Conservation (phyloP, 1,284 basidiomycete genomes). For the Leccinum subrobustum region DNA sequence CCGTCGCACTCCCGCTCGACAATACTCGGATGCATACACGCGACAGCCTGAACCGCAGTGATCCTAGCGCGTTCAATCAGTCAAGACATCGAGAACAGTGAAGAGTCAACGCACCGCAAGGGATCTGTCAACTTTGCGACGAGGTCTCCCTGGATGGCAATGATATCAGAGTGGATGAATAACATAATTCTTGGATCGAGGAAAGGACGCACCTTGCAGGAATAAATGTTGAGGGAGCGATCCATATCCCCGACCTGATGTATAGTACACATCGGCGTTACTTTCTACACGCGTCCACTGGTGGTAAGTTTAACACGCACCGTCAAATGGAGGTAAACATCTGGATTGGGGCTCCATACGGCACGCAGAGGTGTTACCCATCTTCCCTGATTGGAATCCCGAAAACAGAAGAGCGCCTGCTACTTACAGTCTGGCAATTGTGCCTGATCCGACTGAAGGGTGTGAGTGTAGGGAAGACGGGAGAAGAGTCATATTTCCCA, state of each 20-base stretch:
- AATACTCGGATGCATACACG: conserved; percentile 75
- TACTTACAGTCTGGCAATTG: conserved; percentile 72
- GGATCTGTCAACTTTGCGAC: conserved; percentile 61
- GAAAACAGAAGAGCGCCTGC: not conserved
- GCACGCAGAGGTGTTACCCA: conserved; percentile 77
- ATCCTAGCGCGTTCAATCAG: conserved; percentile 45
- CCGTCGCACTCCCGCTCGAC: conserved; percentile 68
- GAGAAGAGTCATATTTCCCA: conserved; percentile 44
- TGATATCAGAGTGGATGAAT: not conserved
- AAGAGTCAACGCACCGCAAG: conserved; percentile 42
- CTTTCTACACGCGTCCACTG: not conserved
- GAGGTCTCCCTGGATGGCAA: conserved; percentile 53
- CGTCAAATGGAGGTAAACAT: conserved; percentile 78
- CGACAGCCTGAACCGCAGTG: conserved; percentile 80
- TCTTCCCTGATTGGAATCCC: conserved; percentile 50
- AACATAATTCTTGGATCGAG: not conserved
- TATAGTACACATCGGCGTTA: not conserved
- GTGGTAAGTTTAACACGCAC: conserved; percentile 38
- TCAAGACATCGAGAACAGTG: not conserved
- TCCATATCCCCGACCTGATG: conserved; percentile 72
- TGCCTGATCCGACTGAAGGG: conserved; percentile 66
- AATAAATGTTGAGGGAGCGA: conserved; percentile 70
- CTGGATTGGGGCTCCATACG: conserved; percentile 72
- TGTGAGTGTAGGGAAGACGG: conserved; percentile 44
- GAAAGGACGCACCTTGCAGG: conserved; percentile 53